Conservation (phyloP, 2,329 filamentous ascomycete species). For the Botrytis paeoniae region DNA sequence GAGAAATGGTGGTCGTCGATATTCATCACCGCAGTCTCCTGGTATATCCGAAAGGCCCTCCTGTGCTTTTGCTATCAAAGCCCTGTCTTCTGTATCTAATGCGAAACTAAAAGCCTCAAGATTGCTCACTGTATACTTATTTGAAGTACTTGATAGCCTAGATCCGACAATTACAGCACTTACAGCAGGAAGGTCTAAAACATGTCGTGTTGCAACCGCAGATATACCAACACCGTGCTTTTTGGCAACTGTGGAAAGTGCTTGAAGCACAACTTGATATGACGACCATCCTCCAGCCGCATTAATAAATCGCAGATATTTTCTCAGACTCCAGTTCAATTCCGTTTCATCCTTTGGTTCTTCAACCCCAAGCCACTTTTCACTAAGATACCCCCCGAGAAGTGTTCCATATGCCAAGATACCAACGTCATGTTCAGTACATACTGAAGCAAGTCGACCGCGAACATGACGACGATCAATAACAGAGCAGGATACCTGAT, state of each 20-base stretch:
- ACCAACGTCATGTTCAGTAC: background rate
- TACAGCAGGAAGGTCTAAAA: background rate
- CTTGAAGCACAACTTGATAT: background rate
- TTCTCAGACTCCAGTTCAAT: background rate
- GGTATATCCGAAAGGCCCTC: background rate
- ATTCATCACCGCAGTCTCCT: background rate
- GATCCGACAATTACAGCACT: background rate
- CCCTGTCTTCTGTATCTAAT: background rate
- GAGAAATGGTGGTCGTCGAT: background rate
- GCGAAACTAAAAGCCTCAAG: background rate
- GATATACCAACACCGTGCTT: background rate
- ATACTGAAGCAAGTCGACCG: background rate
- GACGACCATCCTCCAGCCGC: background rate
- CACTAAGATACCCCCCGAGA: background rate
- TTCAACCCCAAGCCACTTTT: background rate
- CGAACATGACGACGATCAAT: background rate
- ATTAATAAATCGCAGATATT: background rate
- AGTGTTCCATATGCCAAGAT: background rate
- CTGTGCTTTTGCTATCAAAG: background rate
- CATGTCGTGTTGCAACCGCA: background rate
- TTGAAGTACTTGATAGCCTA: background rate
- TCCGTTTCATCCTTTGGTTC: background rate
- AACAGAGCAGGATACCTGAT: background rate
- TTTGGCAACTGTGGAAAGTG: background rate
- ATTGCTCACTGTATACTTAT: background rate